phyloP scores from a whole-genome alignment of 75 land plant genomes.

The Adiantum capillusveneris region DNA sequence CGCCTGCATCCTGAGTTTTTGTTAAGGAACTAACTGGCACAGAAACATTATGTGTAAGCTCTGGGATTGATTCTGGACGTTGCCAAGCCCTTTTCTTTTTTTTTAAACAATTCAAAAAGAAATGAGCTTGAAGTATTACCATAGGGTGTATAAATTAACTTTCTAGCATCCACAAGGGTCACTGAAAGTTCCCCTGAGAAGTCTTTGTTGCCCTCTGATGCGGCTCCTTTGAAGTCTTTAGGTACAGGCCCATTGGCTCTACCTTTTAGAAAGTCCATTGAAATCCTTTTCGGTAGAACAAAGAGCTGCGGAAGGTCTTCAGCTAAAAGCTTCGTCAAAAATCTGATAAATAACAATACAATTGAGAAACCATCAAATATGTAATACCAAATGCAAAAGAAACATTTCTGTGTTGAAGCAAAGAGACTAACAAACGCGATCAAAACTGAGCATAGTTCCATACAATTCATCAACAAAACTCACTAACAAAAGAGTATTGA shows the following conservation, averaged over 20 bases:
- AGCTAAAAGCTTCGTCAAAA: constrained; percentile 90
- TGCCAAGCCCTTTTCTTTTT: too few relatives aligned
- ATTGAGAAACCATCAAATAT: too few relatives aligned
- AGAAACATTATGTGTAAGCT: too few relatives aligned
- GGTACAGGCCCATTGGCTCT: constrained; percentile 61
- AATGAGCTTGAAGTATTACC: constrained; percentile 24
- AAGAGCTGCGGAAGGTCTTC: constrained; percentile 88
- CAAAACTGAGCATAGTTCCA: too few relatives aligned
- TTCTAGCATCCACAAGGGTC: constrained; percentile 81
- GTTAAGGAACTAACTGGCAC: too few relatives aligned
- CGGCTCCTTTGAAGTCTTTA: constrained; percentile 46
- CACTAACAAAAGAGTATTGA: too few relatives aligned
- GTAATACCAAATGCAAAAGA: too few relatives aligned
- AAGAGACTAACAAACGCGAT: too few relatives aligned
- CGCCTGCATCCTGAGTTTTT: too few relatives aligned
- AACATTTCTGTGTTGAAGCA: background rate
- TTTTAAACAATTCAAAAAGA: too few relatives aligned
- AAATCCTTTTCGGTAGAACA: constrained; percentile 91
- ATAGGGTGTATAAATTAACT: constrained; percentile 51
- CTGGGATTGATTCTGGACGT: too few relatives aligned
- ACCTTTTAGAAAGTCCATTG: constrained; percentile 76
- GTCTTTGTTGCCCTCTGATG: constrained; percentile 61
- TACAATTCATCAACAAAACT: too few relatives aligned
- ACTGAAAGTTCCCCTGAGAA: constrained; percentile 91
- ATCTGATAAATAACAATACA: constrained; percentile 36